Conservation (phyloP, 1,139 yeast genomes). For the Pneumocystis canis region DNA sequence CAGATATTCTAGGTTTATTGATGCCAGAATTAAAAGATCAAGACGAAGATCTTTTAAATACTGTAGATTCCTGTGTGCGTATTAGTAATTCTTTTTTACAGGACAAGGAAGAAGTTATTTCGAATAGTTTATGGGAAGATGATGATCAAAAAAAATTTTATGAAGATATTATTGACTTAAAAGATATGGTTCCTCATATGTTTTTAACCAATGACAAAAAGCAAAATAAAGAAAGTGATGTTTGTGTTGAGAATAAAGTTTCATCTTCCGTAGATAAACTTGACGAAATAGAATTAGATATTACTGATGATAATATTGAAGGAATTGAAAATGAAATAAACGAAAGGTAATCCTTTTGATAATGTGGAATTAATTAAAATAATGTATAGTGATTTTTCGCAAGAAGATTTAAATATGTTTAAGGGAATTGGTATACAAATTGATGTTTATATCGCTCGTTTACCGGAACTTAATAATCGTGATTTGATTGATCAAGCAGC, state of each 20-base stretch:
- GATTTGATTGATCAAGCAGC: slow-evolving; percentile 46
- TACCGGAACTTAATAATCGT: slow-evolving; percentile 30
- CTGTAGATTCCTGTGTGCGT: slow-evolving; percentile 6
- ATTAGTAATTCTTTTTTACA: not conserved
- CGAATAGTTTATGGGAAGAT: slow-evolving; percentile 47
- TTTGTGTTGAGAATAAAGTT: not conserved
- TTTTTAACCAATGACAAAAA: slow-evolving; percentile 9
- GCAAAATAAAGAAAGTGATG: not conserved
- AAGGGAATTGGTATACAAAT: slow-evolving; percentile 16
- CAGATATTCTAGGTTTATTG: slow-evolving; percentile 29
- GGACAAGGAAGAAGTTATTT: slow-evolving; percentile 15
- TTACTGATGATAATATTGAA: slow-evolving; percentile 14
- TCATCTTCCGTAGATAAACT: not conserved
- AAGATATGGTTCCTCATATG: slow-evolving; percentile 50
- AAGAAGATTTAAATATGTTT: slow-evolving; percentile 7
- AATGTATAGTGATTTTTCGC: not conserved
- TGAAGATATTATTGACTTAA: slow-evolving; percentile 30
- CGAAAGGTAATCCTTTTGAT: slow-evolving; percentile 1
- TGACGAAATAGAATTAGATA: slow-evolving; percentile 9
- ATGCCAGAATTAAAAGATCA: slow-evolving; percentile 26
- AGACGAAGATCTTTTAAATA: slow-evolving; percentile 13
- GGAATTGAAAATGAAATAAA: slow-evolving; percentile 13
- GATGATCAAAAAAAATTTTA: slow-evolving; percentile 52
- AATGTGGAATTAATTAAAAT: not conserved
- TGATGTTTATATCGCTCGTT: slow-evolving; percentile 13